Evolutionary conservation across 2,329 filamentous ascomycete species (phyloP).

Genomic region (Xylaria hypoxylon): DNA sequence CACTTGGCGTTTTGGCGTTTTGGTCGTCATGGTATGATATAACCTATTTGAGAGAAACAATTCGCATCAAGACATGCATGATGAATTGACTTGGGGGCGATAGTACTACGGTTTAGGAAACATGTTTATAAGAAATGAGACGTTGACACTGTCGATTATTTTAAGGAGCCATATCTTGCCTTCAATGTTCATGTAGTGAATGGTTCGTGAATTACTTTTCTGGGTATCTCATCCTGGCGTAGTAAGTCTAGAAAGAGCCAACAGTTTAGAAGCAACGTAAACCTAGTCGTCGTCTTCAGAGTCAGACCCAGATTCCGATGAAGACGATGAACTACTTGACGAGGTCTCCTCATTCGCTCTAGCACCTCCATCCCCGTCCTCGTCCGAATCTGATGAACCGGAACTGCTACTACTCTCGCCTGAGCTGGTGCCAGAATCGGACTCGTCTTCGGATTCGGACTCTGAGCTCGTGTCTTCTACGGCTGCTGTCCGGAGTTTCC

Average conservation of each 20-base stretch:
- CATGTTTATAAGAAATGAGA: constrained; percentile 6
- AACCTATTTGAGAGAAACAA: neutral
- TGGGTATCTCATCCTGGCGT: constrained; percentile 44
- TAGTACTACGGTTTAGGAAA: constrained; percentile 1
- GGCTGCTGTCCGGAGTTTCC: constrained; percentile 63
- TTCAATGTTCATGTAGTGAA: constrained; percentile 1
- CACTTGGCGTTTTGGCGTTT: constrained; percentile 22
- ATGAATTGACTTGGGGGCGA: neutral
- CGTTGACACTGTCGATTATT: neutral
- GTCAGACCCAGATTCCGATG: constrained; percentile 51
- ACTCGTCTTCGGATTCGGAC: constrained; percentile 51
- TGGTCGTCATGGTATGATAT: constrained; percentile 2
- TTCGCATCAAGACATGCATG: constrained; percentile 7
- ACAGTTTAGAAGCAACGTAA: constrained; percentile 14
- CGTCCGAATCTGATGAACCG: constrained; percentile 50
- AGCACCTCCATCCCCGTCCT: constrained; percentile 31
- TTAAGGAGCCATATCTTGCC: neutral
- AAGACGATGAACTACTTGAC: constrained; percentile 58
- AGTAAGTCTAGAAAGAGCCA: constrained; percentile 33
- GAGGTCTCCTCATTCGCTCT: constrained; percentile 46
- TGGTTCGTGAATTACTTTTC: constrained; percentile 24
- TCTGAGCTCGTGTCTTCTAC: constrained; percentile 55
- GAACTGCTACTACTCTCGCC: constrained; percentile 44
- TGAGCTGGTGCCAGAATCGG: constrained; percentile 53
- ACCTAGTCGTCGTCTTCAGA: constrained; percentile 51